phyloP scores from a whole-genome alignment of 75 land plant genomes.

The Isoetes taiwanensis region DNA sequence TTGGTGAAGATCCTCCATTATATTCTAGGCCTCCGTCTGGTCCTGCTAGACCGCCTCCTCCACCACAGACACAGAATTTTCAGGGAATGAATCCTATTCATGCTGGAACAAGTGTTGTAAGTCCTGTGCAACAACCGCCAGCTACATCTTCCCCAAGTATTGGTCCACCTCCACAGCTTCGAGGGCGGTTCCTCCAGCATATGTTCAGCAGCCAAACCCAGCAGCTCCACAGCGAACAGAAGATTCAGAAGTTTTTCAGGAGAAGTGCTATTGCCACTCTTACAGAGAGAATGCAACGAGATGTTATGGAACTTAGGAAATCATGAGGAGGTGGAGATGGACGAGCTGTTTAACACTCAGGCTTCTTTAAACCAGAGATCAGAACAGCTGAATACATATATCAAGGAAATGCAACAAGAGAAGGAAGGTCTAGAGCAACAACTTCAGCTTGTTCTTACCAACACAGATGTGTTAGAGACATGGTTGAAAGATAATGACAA shows the following conservation, averaged over 20 bases:
- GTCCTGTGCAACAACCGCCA: conserved; percentile 8
- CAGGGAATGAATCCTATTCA: conserved; percentile 19
- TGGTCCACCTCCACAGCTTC: too few relatives aligned
- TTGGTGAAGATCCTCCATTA: conserved; percentile 75
- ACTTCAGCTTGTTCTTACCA: conserved; percentile 63
- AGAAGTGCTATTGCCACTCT: conserved; percentile 52
- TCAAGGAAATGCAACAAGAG: conserved; percentile 56
- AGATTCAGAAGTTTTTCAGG: conserved; percentile 54
- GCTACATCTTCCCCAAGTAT: conserved; percentile 13
- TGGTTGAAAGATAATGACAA: conserved; percentile 55
- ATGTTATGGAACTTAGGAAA: conserved; percentile 39
- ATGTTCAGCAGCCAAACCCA: too few relatives aligned
- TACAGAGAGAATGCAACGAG: conserved; percentile 36
- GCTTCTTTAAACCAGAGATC: conserved; percentile 43
- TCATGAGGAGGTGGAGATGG: conserved; percentile 65
- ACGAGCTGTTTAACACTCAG: conserved; percentile 50
- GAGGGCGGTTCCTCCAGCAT: too few relatives aligned
- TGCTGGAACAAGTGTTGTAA: neutral
- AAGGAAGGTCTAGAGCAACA: conserved; percentile 87
- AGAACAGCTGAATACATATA: conserved; percentile 39
- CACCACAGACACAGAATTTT: neutral
- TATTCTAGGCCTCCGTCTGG: conserved; percentile 37
- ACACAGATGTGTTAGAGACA: conserved; percentile 51
- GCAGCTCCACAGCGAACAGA: conserved; percentile 28
- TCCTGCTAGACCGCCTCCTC: conserved; percentile 9